These are phyloP conservation scores for Corylus heterophylla DNA, from an alignment of 306 rosid species.

Conservation along the genomic window DNA sequence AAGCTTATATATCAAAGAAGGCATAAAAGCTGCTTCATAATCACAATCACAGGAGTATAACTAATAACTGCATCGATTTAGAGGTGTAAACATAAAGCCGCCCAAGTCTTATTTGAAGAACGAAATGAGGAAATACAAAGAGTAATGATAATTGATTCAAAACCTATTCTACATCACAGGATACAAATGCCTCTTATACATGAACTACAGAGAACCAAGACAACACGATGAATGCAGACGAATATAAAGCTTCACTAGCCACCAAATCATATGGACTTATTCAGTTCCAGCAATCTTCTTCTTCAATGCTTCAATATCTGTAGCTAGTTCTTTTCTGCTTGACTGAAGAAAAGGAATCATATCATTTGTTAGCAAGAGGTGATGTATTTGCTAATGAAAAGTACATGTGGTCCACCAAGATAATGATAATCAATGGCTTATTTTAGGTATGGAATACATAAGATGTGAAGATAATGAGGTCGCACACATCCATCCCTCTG, in stretches of 20 bases:
- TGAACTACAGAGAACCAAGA: conserved; percentile 40
- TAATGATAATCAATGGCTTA: not conserved
- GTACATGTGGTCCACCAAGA: not conserved
- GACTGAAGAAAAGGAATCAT: conserved; percentile 51
- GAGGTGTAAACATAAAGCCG: conserved; percentile 36
- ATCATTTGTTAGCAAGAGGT: conserved; percentile 8
- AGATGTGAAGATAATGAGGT: not conserved
- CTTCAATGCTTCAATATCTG: conserved; percentile 80
- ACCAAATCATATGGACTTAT: conserved; percentile 33
- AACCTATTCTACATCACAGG: conserved; percentile 55
- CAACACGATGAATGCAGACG: conserved; percentile 32
- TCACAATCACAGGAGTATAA: too few relatives aligned
- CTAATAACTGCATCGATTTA: conserved; percentile 21
- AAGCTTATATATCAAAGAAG: conserved; percentile 50
- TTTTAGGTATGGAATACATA: not conserved
- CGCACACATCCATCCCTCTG: too few relatives aligned
- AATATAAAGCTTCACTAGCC: conserved; percentile 28
- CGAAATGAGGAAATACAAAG: conserved; percentile 36
- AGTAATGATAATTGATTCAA: conserved; percentile 34
- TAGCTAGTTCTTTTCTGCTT: conserved; percentile 88
- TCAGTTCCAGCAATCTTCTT: conserved; percentile 95
- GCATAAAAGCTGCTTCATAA: conserved; percentile 78
- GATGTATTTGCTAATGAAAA: not conserved
- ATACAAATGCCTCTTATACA: conserved; percentile 58
- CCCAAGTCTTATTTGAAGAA: conserved; percentile 43